phyloP scores from a whole-genome alignment of 2,329 filamentous ascomycete species.

The Phaeosphaeria sp. region DNA sequence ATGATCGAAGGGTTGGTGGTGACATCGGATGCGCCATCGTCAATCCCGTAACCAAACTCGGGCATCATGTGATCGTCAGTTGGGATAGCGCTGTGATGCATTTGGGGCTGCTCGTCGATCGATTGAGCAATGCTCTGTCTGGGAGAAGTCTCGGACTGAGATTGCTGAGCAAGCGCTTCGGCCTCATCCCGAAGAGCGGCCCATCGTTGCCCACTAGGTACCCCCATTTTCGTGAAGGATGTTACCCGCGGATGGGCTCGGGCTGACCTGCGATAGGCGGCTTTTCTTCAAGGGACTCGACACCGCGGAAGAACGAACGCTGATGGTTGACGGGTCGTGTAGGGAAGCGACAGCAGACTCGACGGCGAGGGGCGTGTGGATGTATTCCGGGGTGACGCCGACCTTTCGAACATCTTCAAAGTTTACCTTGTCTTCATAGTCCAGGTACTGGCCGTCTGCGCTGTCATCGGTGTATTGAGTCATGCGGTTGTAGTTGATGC shows the following conservation, averaged over 20 bases:
- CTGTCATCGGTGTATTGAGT: constrained; percentile 63
- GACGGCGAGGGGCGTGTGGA: constrained; percentile 74
- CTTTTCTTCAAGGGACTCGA: constrained; percentile 33
- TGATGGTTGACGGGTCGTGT: constrained; percentile 81
- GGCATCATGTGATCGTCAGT: constrained; percentile 74
- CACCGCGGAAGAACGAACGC: constrained; percentile 45
- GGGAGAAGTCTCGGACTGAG: constrained; percentile 55
- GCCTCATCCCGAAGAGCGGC: constrained; percentile 51
- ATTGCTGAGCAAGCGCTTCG: constrained; percentile 39
- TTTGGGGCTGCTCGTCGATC: constrained; percentile 53
- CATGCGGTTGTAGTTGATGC: constrained; percentile 58
- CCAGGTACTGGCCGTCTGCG: constrained; percentile 61
- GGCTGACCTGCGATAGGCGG: constrained; percentile 33
- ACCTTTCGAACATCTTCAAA: constrained; percentile 74
- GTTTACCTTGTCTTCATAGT: constrained; percentile 56
- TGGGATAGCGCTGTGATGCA: constrained; percentile 75
- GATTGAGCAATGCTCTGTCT: constrained; percentile 62
- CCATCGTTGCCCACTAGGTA: constrained; percentile 43
- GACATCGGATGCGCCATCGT: constrained; percentile 65
- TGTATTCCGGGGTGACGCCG: constrained; percentile 76
- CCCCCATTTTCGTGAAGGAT: constrained; percentile 29
- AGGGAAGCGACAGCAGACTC: constrained; percentile 93
- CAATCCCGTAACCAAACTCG: constrained; percentile 72
- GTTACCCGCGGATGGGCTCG: constrained; percentile 17
- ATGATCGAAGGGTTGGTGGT: constrained; percentile 87